These are phyloP conservation scores for Gynostemma pentaphyllum DNA, from an alignment of 306 rosid genomes.

Conservation along the genomic window DNA sequence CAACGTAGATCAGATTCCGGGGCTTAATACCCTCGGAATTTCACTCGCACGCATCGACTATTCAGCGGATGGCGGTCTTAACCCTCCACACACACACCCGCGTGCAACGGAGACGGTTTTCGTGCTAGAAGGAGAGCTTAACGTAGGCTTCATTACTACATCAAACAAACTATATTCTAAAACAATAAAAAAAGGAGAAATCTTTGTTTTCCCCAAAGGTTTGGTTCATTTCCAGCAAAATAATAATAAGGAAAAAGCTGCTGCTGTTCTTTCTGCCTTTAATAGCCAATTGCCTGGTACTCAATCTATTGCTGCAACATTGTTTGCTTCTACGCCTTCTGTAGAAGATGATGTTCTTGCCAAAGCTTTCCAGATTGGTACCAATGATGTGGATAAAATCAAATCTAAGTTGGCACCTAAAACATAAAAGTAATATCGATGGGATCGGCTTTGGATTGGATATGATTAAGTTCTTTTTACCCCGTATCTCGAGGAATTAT, in stretches of 20 bases:
- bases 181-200: background rate
- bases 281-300: slow-evolving; percentile 8
- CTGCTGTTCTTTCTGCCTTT: slow-evolving; percentile 2
- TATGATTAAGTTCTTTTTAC: too few relatives aligned
- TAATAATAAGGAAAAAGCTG: background rate
- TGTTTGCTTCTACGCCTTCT: background rate
- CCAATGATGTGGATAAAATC: background rate
- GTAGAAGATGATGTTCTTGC: background rate
- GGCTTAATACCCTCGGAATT: slow-evolving; percentile 1
- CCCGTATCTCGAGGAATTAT: too few relatives aligned
- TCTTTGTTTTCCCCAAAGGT: slow-evolving; percentile 3
- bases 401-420: background rate
- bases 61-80: background rate
- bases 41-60: background rate
- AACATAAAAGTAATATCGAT: background rate
- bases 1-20: slow-evolving; percentile 1
- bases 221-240: slow-evolving; percentile 6
- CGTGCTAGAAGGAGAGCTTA: background rate
- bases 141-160: slow-evolving; percentile 3
- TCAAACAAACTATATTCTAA: background rate
- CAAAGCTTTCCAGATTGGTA: background rate
- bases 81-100: slow-evolving; percentile 1
- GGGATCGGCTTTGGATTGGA: too few relatives aligned
- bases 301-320: background rate
- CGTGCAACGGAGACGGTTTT: slow-evolving; percentile 1